Evolutionary conservation across 305 asterid genomes (phyloP).

Genomic region (Rubia peregrina): DNA sequence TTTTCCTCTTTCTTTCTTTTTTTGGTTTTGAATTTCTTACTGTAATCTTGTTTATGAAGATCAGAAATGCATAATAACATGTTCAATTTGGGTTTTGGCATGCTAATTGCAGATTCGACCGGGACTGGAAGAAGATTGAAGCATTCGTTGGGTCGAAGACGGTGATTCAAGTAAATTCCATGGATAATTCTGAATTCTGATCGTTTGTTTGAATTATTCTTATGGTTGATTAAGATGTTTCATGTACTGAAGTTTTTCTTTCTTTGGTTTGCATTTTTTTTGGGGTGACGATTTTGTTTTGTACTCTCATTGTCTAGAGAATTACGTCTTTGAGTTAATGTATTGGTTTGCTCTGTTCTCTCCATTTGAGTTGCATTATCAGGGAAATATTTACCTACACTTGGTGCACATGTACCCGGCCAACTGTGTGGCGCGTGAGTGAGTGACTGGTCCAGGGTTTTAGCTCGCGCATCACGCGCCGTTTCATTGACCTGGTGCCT

Average conservation of each 20-base stretch:
- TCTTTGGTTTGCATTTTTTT: too few species aligned
- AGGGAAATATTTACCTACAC: constrained; percentile 18
- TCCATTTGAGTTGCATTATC: constrained; percentile 11
- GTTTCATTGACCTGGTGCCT: constrained; percentile 25
- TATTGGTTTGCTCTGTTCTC: constrained; percentile 2
- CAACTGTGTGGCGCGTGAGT: constrained; percentile 23
- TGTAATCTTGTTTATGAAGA: neutral
- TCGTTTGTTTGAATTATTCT: neutral
- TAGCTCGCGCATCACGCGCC: constrained; percentile 17
- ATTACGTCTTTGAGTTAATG: neutral
- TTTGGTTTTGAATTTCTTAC: neutral
- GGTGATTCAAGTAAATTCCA: constrained; percentile 67
- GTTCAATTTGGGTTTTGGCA: neutral
- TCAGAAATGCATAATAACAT: neutral
- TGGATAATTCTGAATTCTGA: neutral
- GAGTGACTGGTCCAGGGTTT: constrained; percentile 11
- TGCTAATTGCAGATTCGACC: constrained; percentile 60
- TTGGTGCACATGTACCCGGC: constrained; percentile 27
- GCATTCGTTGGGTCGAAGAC: constrained; percentile 95
- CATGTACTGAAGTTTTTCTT: too few species aligned
- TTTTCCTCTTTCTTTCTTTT: neutral
- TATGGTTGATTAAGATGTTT: neutral
- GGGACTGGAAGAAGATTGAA: constrained; percentile 96
- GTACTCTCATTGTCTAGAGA: neutral
- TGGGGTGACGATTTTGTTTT: neutral